Evolutionary conservation across 352 stramenopile species (phyloP), one percentile per base, ranked within the genome.

Genomic region (Discostella stelligera): DNA sequence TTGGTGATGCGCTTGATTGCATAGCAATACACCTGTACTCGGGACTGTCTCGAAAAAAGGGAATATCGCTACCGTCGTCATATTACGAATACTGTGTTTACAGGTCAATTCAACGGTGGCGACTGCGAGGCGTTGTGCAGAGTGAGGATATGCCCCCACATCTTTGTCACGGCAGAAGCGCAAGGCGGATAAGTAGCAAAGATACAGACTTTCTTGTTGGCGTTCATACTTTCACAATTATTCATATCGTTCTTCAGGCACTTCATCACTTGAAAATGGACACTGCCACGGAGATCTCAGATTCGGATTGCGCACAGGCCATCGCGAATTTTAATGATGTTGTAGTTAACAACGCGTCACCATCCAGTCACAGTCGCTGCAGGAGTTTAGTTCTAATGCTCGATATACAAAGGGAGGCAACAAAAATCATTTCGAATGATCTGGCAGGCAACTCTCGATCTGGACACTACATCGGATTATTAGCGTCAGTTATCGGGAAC

Each of bases 31-130:
- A 46, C 5, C 23, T 59, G 3, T 59, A 11, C 32, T 37, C 44
- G 37, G 25, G 27, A 39, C 44, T 62, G 10, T 66, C 63, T 50
- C 23, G 10, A n/a, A 5, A 52, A 50, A 21, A 54, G 11, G 4
- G 3, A 46, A 58, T 32, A 13, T n/a, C 50, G 9, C 14, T 69
- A 23, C 69, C 66, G 46, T 48, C 67, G 56, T 77, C 74, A 9
- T 82, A 74, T 52, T 82, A 67, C 58, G 74, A 82, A 53, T 82
- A 77, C 65, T 74, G 66, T 39, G 54, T 39, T 8, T 77, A 71
- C 27, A 71, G 58, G 67, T 73, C 44, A 32, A 59, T 82, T 68
- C 62, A 82, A 44, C 55, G 44, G 18, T 82, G 68, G 68, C 59
- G 70, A 39, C 52, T 82, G 41, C 30, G 64, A 20, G 49, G 59